Percentiles rank a stretch among this genome's conserved stretches.
These are phyloP conservation scores for Xylariaceae sp. DNA, from an alignment of 2,329 filamentous ascomycete genomes.

Conservation along the genomic window DNA sequence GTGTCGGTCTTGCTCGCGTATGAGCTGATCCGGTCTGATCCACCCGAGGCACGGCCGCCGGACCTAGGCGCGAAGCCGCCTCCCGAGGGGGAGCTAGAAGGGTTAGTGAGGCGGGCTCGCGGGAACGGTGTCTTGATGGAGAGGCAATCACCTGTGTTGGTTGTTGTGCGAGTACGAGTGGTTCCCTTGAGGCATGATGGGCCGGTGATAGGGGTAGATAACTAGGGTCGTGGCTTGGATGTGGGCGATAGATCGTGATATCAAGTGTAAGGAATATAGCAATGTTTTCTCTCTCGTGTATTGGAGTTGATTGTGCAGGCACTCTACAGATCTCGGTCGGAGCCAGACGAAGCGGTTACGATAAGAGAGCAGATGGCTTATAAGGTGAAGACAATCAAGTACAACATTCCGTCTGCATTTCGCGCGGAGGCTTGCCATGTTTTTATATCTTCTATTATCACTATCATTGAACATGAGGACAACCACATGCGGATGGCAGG, in stretches of 20 bases:
- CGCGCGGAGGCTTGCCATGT: background rate
- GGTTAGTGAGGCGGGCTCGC: conserved; percentile 1
- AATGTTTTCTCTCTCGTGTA: too few relatives aligned
- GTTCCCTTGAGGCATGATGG: too few relatives aligned
- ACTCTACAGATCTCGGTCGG: too few relatives aligned
- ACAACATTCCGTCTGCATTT: background rate
- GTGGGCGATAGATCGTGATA: background rate
- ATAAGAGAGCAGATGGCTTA: background rate
- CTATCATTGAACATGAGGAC: background rate
- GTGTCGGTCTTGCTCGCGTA: conserved; percentile 10
- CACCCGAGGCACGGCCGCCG: background rate
- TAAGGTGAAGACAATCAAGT: background rate
- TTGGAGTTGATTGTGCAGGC: too few relatives aligned
- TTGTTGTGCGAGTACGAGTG: background rate
- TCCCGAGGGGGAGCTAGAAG: conserved; percentile 2
- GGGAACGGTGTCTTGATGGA: background rate
- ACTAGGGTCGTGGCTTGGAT: background rate
- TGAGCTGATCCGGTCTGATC: conserved; percentile 3
- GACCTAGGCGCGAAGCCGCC: background rate
- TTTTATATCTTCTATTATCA: background rate
- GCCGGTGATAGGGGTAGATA: too few relatives aligned
- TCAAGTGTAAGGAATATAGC: background rate
- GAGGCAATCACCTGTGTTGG: background rate
- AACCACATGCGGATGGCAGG: background rate
- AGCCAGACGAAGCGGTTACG: too few relatives aligned